These are phyloP conservation scores for Tetradesmus lagerheimii DNA, from an alignment of 139 green algal genomes.

Conservation along the genomic window DNA sequence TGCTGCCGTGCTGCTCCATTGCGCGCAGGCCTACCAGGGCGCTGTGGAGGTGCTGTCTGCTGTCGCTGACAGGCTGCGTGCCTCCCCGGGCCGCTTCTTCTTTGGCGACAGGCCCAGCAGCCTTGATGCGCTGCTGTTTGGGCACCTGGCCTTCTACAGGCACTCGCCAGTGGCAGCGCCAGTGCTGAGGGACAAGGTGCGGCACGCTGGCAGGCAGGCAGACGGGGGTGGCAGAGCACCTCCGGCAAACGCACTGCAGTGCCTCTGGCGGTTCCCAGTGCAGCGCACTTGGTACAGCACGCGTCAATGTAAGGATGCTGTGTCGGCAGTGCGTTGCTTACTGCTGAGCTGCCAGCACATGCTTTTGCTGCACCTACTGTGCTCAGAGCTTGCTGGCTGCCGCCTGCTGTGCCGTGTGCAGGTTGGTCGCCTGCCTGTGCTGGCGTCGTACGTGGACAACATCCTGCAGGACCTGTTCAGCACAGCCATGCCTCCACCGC, in stretches of 20 bases:
- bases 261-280: not conserved
- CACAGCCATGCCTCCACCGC: constrained; percentile 40
- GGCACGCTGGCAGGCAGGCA: not conserved
- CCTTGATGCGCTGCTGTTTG: constrained; percentile 75
- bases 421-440: constrained; percentile 26
- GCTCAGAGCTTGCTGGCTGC: too few relatives aligned
- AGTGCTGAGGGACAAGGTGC: constrained; percentile 56
- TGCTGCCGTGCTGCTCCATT: not conserved
- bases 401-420: not conserved
- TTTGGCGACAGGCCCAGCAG: constrained; percentile 71
- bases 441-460: constrained; percentile 26
- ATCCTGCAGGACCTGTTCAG: constrained; percentile 30
- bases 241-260: not conserved
- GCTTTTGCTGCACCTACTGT: too few relatives aligned
- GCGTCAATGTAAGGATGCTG: too few relatives aligned
- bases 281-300: not conserved
- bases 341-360: too few relatives aligned
- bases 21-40: constrained; percentile 58
- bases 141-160: constrained; percentile 71
- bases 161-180: constrained; percentile 63
- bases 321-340: too few relatives aligned
- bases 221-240: too few relatives aligned
- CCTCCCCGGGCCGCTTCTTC: constrained; percentile 58
- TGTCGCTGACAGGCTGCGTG: constrained; percentile 61
- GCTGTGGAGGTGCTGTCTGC: constrained; percentile 55